Evolutionary conservation across 2,329 filamentous ascomycete species (phyloP).

Genomic region (Thermochaetoides dissita): DNA sequence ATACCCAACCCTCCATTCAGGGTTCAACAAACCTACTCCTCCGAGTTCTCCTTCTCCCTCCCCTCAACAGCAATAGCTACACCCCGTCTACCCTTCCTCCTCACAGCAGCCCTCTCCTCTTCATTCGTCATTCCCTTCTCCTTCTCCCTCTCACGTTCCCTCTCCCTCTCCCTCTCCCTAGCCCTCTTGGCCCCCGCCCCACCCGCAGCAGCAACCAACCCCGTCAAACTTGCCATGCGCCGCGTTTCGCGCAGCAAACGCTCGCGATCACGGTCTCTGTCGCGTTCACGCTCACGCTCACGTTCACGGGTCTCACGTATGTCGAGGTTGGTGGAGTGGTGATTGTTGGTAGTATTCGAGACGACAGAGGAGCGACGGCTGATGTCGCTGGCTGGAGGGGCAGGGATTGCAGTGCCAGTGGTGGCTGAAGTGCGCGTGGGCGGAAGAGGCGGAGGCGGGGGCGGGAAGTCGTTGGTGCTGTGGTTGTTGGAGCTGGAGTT

Average conservation of each 20-base stretch:
- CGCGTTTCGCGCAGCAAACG: constrained; percentile 56
- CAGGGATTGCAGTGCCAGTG: constrained; percentile 6
- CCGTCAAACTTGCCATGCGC: constrained; percentile 40
- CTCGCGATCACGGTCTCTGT: constrained; percentile 53
- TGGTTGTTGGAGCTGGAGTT: constrained; percentile 16
- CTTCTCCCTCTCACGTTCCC: constrained; percentile 44
- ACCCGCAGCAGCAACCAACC: constrained; percentile 29
- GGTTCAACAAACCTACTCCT: neutral
- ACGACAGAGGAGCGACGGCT: constrained; percentile 25
- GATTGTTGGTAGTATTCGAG: constrained; percentile 8
- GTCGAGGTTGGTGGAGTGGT: neutral
- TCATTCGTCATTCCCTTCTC: constrained; percentile 33
- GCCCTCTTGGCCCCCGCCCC: constrained; percentile 39
- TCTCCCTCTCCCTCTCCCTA: constrained; percentile 34
- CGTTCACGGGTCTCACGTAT: constrained; percentile 8
- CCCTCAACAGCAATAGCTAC: neutral
- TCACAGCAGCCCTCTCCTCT: constrained; percentile 1
- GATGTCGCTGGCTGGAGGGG: constrained; percentile 8
- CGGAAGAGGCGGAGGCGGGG: constrained; percentile 20
- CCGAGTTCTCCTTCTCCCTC: neutral
- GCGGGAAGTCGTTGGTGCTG: constrained; percentile 26
- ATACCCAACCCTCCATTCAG: too few relatives aligned
- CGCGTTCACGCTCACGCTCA: constrained; percentile 43
- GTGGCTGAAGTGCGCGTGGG: constrained; percentile 10
- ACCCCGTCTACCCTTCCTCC: neutral